These are phyloP conservation scores for Hyaloscypha variabilis DNA, from an alignment of 495 filamentous ascomycete species.

Conservation along the genomic window DNA sequence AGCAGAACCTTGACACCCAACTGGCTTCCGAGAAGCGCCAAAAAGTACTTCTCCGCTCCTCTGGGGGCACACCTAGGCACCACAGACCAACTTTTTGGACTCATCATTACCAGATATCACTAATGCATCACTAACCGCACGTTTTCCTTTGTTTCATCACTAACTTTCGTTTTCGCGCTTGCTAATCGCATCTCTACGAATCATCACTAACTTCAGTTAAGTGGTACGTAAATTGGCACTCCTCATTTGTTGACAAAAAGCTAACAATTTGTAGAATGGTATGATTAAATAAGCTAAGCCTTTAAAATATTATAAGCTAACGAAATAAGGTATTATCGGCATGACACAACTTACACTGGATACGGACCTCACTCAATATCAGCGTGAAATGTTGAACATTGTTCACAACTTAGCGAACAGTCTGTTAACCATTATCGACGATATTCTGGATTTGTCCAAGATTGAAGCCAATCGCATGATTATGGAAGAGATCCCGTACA, in stretches of 20 bases:
- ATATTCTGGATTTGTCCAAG: conserved; percentile 98
- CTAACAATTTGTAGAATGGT: background rate
- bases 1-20: too few relatives aligned
- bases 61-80: background rate
- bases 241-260: background rate
- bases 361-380: conserved; percentile 91
- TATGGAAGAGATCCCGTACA: conserved; percentile 97
- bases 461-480: conserved; percentile 99
- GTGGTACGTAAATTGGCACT: too few relatives aligned
- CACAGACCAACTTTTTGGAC: conserved; percentile 2
- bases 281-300: too few relatives aligned
- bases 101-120: conserved; percentile 1
- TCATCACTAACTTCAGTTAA: background rate
- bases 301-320: too few relatives aligned
- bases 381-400: conserved; percentile 98
- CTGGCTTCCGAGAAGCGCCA: too few relatives aligned
- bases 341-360: conserved; percentile 98
- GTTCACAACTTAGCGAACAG: conserved; percentile 98
- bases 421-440: conserved; percentile 96
- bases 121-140: too few relatives aligned
- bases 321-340: conserved; percentile 66
- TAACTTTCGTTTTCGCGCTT: too few relatives aligned
- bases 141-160: too few relatives aligned
- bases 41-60: background rate
- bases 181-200: background rate